These are phyloP conservation scores for Phoma sp. DNA, from an alignment of 2,329 filamentous ascomycete species.

Conservation along the genomic window DNA sequence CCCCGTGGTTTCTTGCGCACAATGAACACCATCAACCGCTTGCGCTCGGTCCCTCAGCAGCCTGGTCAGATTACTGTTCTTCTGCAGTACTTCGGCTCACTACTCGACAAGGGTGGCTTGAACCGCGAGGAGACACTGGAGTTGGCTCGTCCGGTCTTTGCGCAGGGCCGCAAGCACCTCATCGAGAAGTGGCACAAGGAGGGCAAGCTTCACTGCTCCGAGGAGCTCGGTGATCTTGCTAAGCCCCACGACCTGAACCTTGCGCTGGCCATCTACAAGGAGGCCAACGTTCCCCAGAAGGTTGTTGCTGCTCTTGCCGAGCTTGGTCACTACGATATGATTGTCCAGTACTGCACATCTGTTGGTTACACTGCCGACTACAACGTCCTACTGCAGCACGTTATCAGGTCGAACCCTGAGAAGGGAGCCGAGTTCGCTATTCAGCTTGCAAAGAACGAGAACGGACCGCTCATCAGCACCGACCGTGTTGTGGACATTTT, in stretches of 20 bases:
- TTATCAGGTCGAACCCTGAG: constrained; percentile 83
- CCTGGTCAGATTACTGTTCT: constrained; percentile 91
- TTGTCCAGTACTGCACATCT: constrained; percentile 86
- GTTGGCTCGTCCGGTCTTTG: constrained; percentile 87
- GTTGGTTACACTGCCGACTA: constrained; percentile 94
- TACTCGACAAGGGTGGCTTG: constrained; percentile 90
- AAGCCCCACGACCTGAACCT: constrained; percentile 87
- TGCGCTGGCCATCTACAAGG: constrained; percentile 86
- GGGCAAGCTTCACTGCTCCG: constrained; percentile 93
- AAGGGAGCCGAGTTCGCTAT: constrained; percentile 95
- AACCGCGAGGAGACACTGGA: constrained; percentile 95
- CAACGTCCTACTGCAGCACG: constrained; percentile 84
- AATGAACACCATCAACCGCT: constrained; percentile 91
- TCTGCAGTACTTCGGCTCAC: constrained; percentile 95
- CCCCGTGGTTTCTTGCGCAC: constrained; percentile 95
- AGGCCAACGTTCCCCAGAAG: constrained; percentile 90
- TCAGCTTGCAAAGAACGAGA: constrained; percentile 87
- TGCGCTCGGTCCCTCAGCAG: constrained; percentile 83
- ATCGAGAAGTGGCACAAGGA: constrained; percentile 98
- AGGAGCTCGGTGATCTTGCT: constrained; percentile 94
- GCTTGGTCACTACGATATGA: constrained; percentile 95
- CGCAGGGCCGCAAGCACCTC: constrained; percentile 92
- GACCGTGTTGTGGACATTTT: constrained; percentile 97
- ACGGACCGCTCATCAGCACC: constrained; percentile 85
- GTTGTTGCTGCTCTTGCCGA: constrained; percentile 95